Conservation (phyloP, 345 rosid genomes). For the Euphorbia pulcherrima region DNA sequence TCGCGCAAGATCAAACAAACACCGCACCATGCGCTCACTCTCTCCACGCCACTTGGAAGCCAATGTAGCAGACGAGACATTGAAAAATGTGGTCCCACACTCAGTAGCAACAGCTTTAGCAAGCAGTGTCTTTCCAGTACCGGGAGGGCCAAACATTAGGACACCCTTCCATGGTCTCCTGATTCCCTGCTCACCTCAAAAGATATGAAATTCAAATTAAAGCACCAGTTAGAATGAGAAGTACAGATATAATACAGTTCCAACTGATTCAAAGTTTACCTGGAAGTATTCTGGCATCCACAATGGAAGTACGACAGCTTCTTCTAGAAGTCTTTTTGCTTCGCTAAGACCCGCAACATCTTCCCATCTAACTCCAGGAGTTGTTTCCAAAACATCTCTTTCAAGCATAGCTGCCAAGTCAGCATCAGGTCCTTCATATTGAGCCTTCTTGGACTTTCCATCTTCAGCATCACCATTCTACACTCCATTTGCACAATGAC, state of each 20-base stretch:
- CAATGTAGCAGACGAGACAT: slow-evolving; percentile 92
- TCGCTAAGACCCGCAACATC: slow-evolving; percentile 99
- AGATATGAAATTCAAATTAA: background rate
- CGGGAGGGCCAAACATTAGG: slow-evolving; percentile 99
- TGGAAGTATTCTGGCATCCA: slow-evolving; percentile 99
- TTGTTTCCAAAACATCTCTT: slow-evolving; percentile 97
- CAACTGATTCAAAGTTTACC: slow-evolving; percentile 41
- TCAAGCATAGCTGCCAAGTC: slow-evolving; percentile 98
- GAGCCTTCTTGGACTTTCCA: slow-evolving; percentile 71
- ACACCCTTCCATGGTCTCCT: slow-evolving; percentile 99
- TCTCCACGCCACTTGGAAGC: slow-evolving; percentile 99
- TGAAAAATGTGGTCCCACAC: slow-evolving; percentile 94
- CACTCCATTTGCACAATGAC: slow-evolving; percentile 23
- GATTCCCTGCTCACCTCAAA: slow-evolving; percentile 60
- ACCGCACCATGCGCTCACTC: slow-evolving; percentile 97
- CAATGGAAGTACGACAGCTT: slow-evolving; percentile 98
- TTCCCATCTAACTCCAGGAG: slow-evolving; percentile 98
- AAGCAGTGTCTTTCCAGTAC: slow-evolving; percentile 91
- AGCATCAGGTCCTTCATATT: slow-evolving; percentile 96
- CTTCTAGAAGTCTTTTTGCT: slow-evolving; percentile 97
- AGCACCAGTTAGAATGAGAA: slow-evolving; percentile 5
- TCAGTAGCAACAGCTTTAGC: slow-evolving; percentile 99
- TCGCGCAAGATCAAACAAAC: slow-evolving; percentile 92
- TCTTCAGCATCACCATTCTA: slow-evolving; percentile 95
- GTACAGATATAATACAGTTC: slow-evolving; percentile 8